These are phyloP conservation scores for Rhodamnia argentea DNA, from an alignment of 345 rosid species.

Conservation along the genomic window DNA sequence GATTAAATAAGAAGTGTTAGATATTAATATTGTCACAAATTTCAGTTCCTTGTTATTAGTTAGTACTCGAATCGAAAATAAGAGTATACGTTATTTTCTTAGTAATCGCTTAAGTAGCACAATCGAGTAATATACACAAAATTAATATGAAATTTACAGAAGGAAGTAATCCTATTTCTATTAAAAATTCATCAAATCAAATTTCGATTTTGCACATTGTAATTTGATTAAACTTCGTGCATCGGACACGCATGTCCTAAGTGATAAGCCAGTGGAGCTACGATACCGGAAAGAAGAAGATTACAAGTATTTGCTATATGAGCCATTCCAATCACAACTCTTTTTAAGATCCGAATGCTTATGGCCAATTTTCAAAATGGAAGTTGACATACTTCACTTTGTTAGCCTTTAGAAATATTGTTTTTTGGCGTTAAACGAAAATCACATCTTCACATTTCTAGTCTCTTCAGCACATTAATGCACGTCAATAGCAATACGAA, in stretches of 20 bases:
- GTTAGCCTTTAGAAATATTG: background rate
- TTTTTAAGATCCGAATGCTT: background rate
- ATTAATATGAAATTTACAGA: background rate
- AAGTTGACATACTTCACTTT: background rate
- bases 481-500: background rate
- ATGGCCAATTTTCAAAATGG: background rate
- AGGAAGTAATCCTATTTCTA: background rate
- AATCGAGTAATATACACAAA: background rate
- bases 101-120: background rate
- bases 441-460: background rate
- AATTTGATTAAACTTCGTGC: background rate
- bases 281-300: background rate
- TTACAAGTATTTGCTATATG: background rate
- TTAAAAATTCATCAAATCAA: background rate
- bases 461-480: background rate
- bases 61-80: background rate
- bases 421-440: background rate
- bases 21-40: background rate
- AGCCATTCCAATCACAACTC: background rate
- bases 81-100: no score
- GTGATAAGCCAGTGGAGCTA: background rate
- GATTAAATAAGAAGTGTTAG: background rate
- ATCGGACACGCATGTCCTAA: background rate
- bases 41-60: background rate
- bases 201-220: background rate